Evolutionary conservation across 768 basidiomycete species (phyloP).

Genomic region (Coprinopsis sp.): DNA sequence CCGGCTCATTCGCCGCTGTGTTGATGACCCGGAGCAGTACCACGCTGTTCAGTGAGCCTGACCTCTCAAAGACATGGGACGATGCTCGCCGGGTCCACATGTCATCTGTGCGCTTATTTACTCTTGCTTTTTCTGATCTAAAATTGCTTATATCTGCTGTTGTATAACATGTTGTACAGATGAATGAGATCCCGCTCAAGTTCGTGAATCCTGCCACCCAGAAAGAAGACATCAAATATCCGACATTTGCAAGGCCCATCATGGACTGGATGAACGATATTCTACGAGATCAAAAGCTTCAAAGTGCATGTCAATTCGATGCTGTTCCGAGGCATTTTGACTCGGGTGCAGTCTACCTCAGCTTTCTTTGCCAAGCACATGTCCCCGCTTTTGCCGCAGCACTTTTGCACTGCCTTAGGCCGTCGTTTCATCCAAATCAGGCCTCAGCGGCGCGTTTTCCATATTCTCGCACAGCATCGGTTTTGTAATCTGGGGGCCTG

Average conservation of each 20-base stretch:
- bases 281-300: conserved; percentile 19
- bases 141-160: not conserved
- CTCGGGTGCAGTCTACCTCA: too few relatives aligned
- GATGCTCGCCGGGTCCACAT: conserved; percentile 6
- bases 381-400: too few relatives aligned
- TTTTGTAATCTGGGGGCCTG: too few relatives aligned
- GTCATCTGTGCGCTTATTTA: conserved; percentile 2
- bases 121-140: conserved; percentile 17
- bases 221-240: not conserved
- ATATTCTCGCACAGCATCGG: too few relatives aligned
- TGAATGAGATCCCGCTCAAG: not conserved
- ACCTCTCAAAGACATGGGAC: conserved; percentile 19
- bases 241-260: not conserved
- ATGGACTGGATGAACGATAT: conserved; percentile 25
- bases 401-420: too few relatives aligned
- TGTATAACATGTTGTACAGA: not conserved
- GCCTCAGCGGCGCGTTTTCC: too few relatives aligned
- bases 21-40: conserved; percentile 10
- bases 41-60: conserved; percentile 14
- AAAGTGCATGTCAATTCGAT: conserved; percentile 24
- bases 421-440: too few relatives aligned
- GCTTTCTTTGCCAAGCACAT: too few relatives aligned
- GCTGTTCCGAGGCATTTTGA: conserved; percentile 19
- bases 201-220: too few relatives aligned
- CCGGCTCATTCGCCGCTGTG: conserved; percentile 13